Conservation (phyloP, 768 basidiomycete genomes). For the Auriculariales sp. region DNA sequence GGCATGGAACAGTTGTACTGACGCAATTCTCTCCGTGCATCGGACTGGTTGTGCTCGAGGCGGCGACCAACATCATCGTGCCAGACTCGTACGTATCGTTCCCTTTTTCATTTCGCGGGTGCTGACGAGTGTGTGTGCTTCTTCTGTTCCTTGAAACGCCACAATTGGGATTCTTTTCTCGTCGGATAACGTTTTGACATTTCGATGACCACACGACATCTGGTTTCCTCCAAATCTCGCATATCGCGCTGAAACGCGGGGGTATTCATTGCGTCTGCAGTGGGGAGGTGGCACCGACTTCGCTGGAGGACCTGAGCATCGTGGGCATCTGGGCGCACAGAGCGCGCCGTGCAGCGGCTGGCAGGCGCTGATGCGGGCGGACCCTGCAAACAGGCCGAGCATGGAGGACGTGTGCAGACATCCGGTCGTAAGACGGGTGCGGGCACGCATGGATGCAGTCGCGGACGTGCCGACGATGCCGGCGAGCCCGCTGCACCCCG, state of each 20-base stretch:
- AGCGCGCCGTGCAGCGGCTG: slow-evolving; percentile 55
- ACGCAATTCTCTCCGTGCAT: slow-evolving; percentile 38
- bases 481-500: slow-evolving; percentile 50
- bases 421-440: slow-evolving; percentile 47
- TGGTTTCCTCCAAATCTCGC: too few relatives aligned
- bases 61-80: slow-evolving; percentile 88
- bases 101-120: too few relatives aligned
- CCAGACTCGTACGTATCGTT: slow-evolving; percentile 88
- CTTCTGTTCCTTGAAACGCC: too few relatives aligned
- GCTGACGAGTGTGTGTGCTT: slow-evolving; percentile 14
- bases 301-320: slow-evolving; percentile 39
- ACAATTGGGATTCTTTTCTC: too few relatives aligned
- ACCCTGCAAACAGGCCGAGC: slow-evolving; percentile 43
- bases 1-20: neutral
- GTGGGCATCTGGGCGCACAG: too few relatives aligned
- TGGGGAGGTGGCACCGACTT: slow-evolving; percentile 94
- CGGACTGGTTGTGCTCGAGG: slow-evolving; percentile 92
- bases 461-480: slow-evolving; percentile 19
- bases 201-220: too few relatives aligned
- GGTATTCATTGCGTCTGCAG: too few relatives aligned
- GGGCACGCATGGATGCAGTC: slow-evolving; percentile 45
- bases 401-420: slow-evolving; percentile 45
- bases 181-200: too few relatives aligned
- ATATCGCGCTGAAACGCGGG: too few relatives aligned
- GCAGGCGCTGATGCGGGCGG: slow-evolving; percentile 61